Conservation (phyloP, 2,329 filamentous ascomycete genomes). For the Calonectria naviculata region DNA sequence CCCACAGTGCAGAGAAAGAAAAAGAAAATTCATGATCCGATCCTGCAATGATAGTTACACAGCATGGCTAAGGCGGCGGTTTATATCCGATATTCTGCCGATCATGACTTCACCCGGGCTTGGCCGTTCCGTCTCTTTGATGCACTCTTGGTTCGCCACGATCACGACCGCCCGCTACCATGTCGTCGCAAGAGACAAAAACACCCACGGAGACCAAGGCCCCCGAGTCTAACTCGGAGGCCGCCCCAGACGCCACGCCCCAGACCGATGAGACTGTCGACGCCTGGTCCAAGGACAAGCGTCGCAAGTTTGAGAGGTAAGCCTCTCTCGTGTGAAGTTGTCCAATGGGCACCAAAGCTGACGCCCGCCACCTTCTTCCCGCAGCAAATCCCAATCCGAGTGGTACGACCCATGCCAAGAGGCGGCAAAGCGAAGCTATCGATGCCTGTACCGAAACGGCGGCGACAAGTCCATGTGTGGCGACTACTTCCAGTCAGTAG, state of each 20-base stretch:
- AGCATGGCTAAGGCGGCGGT: background rate
- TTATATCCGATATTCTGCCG: slow-evolving; percentile 29
- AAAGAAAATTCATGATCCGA: background rate
- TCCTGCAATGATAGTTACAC: background rate
- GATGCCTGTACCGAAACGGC: slow-evolving; percentile 88
- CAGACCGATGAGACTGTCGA: background rate
- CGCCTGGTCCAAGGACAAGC: slow-evolving; percentile 65
- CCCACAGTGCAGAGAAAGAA: slow-evolving; percentile 23
- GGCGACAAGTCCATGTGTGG: slow-evolving; percentile 90
- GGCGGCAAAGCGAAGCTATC: slow-evolving; percentile 85
- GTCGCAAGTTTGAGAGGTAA: slow-evolving; percentile 73
- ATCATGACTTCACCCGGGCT: slow-evolving; percentile 28
- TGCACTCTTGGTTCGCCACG: background rate
- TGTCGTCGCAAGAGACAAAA: slow-evolving; percentile 29
- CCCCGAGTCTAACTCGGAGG: background rate
- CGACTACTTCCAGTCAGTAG: slow-evolving; percentile 92
- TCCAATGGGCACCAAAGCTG: slow-evolving; percentile 1
- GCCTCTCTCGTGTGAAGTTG: slow-evolving; percentile 27
- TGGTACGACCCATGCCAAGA: slow-evolving; percentile 97
- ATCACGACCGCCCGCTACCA: background rate
- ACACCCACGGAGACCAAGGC: slow-evolving; percentile 28
- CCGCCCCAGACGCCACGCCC: background rate
- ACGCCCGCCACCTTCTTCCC: background rate
- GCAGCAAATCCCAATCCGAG: slow-evolving; percentile 87
- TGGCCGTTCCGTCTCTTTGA: background rate